Conservation (phyloP, 139 green algal genomes). For the Chara braunii region DNA sequence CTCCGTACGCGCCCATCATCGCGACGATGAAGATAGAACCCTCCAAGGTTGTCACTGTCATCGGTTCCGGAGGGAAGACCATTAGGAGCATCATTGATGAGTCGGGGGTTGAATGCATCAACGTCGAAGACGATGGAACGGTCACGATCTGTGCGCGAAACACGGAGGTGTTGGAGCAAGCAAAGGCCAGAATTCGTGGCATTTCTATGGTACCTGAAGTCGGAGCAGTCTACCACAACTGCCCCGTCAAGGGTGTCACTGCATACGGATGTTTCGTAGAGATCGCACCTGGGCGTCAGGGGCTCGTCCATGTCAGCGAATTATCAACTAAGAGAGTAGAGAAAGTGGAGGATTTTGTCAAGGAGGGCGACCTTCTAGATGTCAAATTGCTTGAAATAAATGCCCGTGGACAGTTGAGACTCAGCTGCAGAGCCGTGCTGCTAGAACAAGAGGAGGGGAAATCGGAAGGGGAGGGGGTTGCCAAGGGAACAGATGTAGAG, state of each 20-base stretch:
- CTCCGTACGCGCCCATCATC: slow-evolving; percentile 7
- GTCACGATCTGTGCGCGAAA: slow-evolving; percentile 8
- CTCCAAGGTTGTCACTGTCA: slow-evolving; percentile 55
- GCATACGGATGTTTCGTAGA: slow-evolving; percentile 53
- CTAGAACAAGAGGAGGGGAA: neutral
- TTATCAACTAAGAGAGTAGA: slow-evolving; percentile 30
- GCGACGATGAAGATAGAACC: neutral
- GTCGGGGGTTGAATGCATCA: slow-evolving; percentile 16
- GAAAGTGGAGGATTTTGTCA: slow-evolving; percentile 42
- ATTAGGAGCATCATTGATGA: slow-evolving; percentile 58
- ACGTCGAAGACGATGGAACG: slow-evolving; percentile 17
- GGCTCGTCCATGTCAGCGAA: slow-evolving; percentile 42
- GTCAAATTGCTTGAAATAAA: slow-evolving; percentile 46
- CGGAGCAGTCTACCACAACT: slow-evolving; percentile 47
- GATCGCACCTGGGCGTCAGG: slow-evolving; percentile 45
- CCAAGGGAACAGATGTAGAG: neutral
- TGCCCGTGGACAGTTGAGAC: slow-evolving; percentile 46
- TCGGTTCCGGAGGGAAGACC: slow-evolving; percentile 70
- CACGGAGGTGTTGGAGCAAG: neutral
- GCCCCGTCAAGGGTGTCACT: slow-evolving; percentile 36
- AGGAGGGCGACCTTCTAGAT: slow-evolving; percentile 23
- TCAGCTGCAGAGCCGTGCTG: slow-evolving; percentile 38
- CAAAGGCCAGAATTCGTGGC: slow-evolving; percentile 27
- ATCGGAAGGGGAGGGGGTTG: neutral
- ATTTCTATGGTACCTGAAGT: slow-evolving; percentile 42